phyloP scores from a whole-genome alignment of 1,284 basidiomycete species.

The Fistulinella cinereoalba region DNA sequence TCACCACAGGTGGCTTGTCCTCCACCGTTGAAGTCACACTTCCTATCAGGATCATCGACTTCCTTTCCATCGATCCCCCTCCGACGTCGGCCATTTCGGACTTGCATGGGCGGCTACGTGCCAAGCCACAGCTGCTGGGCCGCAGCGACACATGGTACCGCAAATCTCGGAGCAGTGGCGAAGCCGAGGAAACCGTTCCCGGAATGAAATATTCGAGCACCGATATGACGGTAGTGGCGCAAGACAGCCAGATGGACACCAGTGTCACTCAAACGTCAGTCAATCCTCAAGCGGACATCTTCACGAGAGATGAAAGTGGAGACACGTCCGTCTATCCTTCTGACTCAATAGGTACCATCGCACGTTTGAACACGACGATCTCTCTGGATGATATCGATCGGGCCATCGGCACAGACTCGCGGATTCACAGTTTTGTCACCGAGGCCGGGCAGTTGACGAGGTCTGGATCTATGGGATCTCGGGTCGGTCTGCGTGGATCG shows the following conservation, averaged over 20 bases:
- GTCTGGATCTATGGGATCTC: constrained; percentile 22
- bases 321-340: constrained; percentile 31
- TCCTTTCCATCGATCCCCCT: constrained; percentile 78
- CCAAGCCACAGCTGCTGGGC: constrained; percentile 18
- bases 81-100: constrained; percentile 40
- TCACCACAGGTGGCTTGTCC: constrained; percentile 63
- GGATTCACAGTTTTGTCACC: constrained; percentile 22
- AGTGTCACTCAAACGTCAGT: constrained; percentile 7
- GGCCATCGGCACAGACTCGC: constrained; percentile 20
- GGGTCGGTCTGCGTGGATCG: constrained; percentile 18
- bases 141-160: constrained; percentile 30
- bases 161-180: constrained; percentile 18
- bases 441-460: constrained; percentile 17
- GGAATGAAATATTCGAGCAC: constrained; percentile 30
- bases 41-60: constrained; percentile 74
- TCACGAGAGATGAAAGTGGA: constrained; percentile 10
- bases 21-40: constrained; percentile 66
- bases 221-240: constrained; percentile 30
- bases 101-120: constrained; percentile 15
- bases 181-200: constrained; percentile 25
- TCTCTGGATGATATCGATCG: constrained; percentile 32
- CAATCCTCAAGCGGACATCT: constrained; percentile 5
- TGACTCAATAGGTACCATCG: constrained; percentile 25
- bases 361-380: constrained; percentile 12
- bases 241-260: constrained; percentile 12